These are phyloP conservation scores for Nemania sp. DNA, from an alignment of 2,329 filamentous ascomycete species.

Conservation along the genomic window DNA sequence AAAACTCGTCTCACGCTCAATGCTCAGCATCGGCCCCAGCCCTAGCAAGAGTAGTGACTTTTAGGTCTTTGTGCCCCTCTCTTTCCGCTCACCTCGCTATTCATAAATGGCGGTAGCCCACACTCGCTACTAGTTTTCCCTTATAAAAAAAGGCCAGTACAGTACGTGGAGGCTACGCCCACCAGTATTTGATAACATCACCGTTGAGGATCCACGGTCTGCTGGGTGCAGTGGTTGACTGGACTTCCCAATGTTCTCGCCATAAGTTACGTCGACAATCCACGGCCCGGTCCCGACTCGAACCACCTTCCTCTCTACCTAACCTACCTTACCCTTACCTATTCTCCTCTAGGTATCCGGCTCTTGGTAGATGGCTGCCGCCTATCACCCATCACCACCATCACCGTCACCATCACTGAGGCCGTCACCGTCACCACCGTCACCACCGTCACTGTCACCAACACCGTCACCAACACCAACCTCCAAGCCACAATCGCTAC, in stretches of 20 bases:
- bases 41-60: conserved; percentile 33
- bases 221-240: conserved; percentile 15
- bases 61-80: conserved; percentile 28
- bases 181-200: conserved; percentile 33
- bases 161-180: conserved; percentile 16
- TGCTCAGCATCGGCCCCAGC: conserved; percentile 28
- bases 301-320: conserved; percentile 29
- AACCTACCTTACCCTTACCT: no score
- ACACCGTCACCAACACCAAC: conserved; percentile 13
- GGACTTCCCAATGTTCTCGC: conserved; percentile 28
- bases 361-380: conserved; percentile 42
- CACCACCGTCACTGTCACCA: conserved; percentile 14
- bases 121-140: conserved; percentile 33
- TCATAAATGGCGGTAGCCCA: conserved; percentile 28
- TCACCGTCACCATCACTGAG: conserved; percentile 24
- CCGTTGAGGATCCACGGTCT: conserved; percentile 30
- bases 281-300: conserved; percentile 29
- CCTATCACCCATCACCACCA: conserved; percentile 31
- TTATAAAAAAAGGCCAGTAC: conserved; percentile 20
- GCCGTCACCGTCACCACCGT: conserved; percentile 20
- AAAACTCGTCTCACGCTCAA: conserved; percentile 24
- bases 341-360: conserved; percentile 19
- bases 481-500: conserved; percentile 34
- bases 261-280: conserved; percentile 29
- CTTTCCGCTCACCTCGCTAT: conserved; percentile 25